Evolutionary conservation across 2,329 filamentous ascomycete genomes (phyloP).

Genomic region (Trichoderma koningii): DNA sequence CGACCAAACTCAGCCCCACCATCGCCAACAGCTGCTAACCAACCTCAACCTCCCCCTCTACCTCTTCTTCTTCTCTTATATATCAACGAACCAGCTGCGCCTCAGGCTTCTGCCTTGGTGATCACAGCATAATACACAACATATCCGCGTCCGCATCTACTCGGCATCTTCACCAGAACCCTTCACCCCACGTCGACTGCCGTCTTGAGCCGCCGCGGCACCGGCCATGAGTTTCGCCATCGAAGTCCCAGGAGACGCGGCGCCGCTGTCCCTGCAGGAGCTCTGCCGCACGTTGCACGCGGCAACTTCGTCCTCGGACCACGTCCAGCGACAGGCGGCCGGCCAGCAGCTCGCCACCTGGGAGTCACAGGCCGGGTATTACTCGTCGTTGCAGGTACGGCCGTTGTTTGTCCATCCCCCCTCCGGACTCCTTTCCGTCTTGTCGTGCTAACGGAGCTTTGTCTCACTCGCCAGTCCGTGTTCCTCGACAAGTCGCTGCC

Average conservation of each 20-base stretch:
- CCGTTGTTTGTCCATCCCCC: background rate
- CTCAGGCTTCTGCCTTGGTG: background rate
- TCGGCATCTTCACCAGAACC: background rate
- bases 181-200: background rate
- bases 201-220: conserved; percentile 27
- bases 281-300: conserved; percentile 65
- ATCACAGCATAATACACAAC: background rate
- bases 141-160: background rate
- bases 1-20: conserved; percentile 20
- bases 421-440: background rate
- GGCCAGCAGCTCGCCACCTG: conserved; percentile 71
- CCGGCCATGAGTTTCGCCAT: conserved; percentile 67
- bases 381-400: conserved; percentile 66
- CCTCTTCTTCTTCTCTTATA: background rate
- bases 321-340: conserved; percentile 65
- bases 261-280: conserved; percentile 64
- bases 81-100: too few species aligned
- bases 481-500: conserved; percentile 80
- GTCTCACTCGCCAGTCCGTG: conserved; percentile 49
- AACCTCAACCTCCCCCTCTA: background rate
- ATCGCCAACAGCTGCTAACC: conserved; percentile 14
- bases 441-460: conserved; percentile 2
- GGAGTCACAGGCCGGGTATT: conserved; percentile 68
- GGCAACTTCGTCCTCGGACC: conserved; percentile 63
- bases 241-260: conserved; percentile 81